Evolutionary conservation across 176 grass and related monocot species (phyloP).

Genomic region (Avena atlantica): DNA sequence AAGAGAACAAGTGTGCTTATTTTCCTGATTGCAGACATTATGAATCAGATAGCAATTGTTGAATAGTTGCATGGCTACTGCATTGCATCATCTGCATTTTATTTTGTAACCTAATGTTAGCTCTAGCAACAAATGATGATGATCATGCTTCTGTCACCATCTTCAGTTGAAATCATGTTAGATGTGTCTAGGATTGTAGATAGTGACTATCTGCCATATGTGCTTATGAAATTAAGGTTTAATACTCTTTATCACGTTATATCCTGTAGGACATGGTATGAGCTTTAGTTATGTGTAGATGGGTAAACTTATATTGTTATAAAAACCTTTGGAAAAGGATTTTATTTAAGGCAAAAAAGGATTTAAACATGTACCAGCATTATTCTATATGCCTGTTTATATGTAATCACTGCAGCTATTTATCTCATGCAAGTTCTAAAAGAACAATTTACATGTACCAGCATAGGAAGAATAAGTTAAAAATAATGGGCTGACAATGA

Average conservation of each 20-base stretch:
- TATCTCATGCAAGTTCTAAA: conserved; percentile 7
- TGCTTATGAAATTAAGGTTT: not conserved
- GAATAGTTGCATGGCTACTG: not conserved
- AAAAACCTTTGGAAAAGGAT: not conserved
- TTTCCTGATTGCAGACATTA: conserved; percentile 7
- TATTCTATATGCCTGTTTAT: conserved; percentile 23
- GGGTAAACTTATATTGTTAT: not conserved
- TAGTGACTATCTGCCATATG: not conserved
- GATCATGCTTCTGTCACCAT: conserved; percentile 9
- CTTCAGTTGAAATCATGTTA: not conserved
- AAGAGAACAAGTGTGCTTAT: not conserved
- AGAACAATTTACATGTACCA: conserved; percentile 10
- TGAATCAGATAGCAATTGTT: conserved; percentile 24
- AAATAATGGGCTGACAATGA: conserved; percentile 11
- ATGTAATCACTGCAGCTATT: conserved; percentile 1
- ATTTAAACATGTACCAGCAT: conserved; percentile 18
- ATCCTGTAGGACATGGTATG: conserved; percentile 11
- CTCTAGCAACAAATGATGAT: conserved; percentile 4
- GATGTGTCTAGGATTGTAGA: not conserved
- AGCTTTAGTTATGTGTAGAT: not conserved
- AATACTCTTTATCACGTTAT: not conserved
- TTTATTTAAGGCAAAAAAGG: not conserved
- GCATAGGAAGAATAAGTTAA: conserved; percentile 2
- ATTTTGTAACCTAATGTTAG: conserved; percentile 10
- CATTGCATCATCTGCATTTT: conserved; percentile 22